These are phyloP conservation scores for Pleurotus eryngii DNA, from an alignment of 768 basidiomycete genomes.

Conservation along the genomic window DNA sequence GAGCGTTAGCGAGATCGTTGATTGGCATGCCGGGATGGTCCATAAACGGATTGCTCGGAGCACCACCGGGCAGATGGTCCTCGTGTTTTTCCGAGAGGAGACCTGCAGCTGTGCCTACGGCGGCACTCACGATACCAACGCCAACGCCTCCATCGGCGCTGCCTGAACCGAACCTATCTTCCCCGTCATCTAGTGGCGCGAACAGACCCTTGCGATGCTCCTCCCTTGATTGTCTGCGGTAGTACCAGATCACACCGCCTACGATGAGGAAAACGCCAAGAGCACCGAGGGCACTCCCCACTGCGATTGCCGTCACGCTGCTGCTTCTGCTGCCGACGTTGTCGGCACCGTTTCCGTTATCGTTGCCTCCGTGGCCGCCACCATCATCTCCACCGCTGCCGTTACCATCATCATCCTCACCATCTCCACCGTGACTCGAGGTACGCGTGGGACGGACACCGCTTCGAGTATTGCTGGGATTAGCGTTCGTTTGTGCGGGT, in stretches of 20 bases:
- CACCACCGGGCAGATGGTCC: not conserved
- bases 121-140: not conserved
- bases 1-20: not conserved
- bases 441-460: slow-evolving; percentile 15
- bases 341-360: slow-evolving; percentile 16
- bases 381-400: slow-evolving; percentile 8
- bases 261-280: slow-evolving; percentile 43
- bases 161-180: slow-evolving; percentile 12
- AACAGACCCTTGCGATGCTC: slow-evolving; percentile 14
- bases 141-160: not conserved
- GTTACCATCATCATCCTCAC: slow-evolving; percentile 4
- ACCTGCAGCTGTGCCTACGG: slow-evolving; percentile 1
- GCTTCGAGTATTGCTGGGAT: not conserved
- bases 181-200: slow-evolving; percentile 22
- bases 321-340: slow-evolving; percentile 11
- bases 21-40: not conserved
- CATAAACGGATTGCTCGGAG: not conserved
- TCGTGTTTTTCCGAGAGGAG: not conserved
- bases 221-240: slow-evolving; percentile 16
- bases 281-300: slow-evolving; percentile 57
- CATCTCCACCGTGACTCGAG: slow-evolving; percentile 8
- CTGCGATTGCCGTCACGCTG: slow-evolving; percentile 45
- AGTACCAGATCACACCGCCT: slow-evolving; percentile 40
- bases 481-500: not conserved
- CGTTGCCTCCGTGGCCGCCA: slow-evolving; percentile 15